Evolutionary conservation across 1,284 basidiomycete genomes (phyloP).

Genomic region (Cystobasidium sp.): DNA sequence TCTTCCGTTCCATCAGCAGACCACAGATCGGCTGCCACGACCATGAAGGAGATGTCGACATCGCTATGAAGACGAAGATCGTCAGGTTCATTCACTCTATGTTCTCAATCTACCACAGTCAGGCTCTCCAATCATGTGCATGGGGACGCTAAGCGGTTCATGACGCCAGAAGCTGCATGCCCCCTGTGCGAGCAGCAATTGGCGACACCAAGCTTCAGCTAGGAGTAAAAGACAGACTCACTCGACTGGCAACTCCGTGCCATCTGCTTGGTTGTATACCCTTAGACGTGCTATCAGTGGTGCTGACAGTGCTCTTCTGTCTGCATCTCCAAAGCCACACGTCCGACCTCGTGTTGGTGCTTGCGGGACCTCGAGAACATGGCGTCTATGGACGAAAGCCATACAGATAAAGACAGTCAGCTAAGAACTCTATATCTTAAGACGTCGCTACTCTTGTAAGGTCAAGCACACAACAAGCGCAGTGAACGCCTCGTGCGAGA

Average conservation of each 20-base stretch:
- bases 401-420: not conserved
- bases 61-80: not conserved
- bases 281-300: slow-evolving; percentile 30
- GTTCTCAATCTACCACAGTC: not conserved
- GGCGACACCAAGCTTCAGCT: not conserved
- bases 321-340: slow-evolving; percentile 39
- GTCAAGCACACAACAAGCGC: no score
- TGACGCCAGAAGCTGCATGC: not conserved
- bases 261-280: not conserved
- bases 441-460: no score
- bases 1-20: slow-evolving; percentile 38
- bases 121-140: not conserved
- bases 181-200: not conserved
- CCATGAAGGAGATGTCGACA: slow-evolving; percentile 41
- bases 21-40: slow-evolving; percentile 44
- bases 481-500: no score
- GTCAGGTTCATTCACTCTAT: not conserved
- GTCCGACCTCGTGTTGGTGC: slow-evolving; percentile 31
- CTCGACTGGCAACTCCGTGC: slow-evolving; percentile 14
- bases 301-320: slow-evolving; percentile 36
- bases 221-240: slow-evolving; percentile 14
- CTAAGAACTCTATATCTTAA: not conserved
- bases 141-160: not conserved
- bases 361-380: slow-evolving; percentile 32
- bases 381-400: slow-evolving; percentile 7